phyloP scores from a whole-genome alignment of 495 filamentous ascomycete genomes.

The Amniculicola lignicola region DNA sequence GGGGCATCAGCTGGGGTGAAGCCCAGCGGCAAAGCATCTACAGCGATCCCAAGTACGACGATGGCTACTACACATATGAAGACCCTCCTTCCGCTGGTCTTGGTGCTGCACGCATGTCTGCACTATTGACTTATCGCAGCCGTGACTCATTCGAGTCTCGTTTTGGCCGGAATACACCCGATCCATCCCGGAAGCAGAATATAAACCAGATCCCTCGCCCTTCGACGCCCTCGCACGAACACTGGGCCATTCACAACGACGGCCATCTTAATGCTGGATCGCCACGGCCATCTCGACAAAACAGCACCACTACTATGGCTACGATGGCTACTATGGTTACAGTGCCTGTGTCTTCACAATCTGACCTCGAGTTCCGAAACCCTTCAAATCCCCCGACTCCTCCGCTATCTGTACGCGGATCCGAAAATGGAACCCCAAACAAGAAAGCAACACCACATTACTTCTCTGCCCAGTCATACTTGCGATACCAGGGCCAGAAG shows the following conservation, averaged over 20 bases:
- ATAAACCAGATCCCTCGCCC: constrained; percentile 66
- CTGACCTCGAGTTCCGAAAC: constrained; percentile 30
- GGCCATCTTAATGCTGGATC: constrained; percentile 65
- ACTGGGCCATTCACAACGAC: constrained; percentile 95
- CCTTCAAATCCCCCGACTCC: constrained; percentile 9
- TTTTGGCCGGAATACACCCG: constrained; percentile 89
- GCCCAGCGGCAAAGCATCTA: constrained; percentile 98
- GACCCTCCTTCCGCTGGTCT: constrained; percentile 76
- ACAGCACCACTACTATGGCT: constrained; percentile 38
- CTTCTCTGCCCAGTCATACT: constrained; percentile 95
- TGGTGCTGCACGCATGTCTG: constrained; percentile 94
- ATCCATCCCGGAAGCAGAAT: constrained; percentile 72
- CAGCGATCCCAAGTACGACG: constrained; percentile 95
- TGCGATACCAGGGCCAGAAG: constrained; percentile 95
- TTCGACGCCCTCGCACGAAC: constrained; percentile 68
- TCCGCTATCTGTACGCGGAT: neutral
- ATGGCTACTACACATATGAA: constrained; percentile 83
- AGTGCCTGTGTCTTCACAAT: too few species aligned
- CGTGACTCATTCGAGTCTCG: constrained; percentile 94
- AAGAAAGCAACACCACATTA: constrained; percentile 68
- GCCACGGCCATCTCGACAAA: constrained; percentile 43
- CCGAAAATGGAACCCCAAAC: constrained; percentile 12
- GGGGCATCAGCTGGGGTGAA: constrained; percentile 99
- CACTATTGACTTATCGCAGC: constrained; percentile 90
- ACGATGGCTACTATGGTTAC: neutral